A percentile compares a stretch with the other conserved stretches of the same genome.
Conservation (phyloP, 2,329 filamentous ascomycete genomes). For the Arthrinium phaeospermum region DNA sequence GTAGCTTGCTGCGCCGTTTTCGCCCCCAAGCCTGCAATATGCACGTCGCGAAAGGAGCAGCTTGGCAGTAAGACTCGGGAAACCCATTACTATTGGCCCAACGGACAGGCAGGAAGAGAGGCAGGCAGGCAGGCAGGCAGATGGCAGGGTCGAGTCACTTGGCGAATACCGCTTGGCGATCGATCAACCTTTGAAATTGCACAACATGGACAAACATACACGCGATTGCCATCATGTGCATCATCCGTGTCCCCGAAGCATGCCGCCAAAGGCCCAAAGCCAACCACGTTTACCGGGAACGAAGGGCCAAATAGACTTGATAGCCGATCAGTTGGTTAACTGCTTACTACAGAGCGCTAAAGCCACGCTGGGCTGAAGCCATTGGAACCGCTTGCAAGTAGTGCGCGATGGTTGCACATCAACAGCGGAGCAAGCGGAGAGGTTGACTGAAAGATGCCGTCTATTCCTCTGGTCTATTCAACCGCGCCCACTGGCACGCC, state of each 20-base stretch:
- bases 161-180: background rate
- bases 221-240: background rate
- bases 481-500: background rate
- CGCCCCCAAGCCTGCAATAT: background rate
- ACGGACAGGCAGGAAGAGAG: no score
- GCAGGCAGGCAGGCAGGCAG: background rate
- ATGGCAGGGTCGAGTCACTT: background rate
- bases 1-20: background rate
- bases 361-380: conserved; percentile 3
- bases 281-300: background rate
- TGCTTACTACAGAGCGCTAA: background rate
- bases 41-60: background rate
- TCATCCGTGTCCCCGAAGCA: background rate
- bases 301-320: background rate
- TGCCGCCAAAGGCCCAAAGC: background rate
- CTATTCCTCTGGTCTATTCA: background rate
- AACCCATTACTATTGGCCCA: background rate
- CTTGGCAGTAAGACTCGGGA: background rate
- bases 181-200: background rate
- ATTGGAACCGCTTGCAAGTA: background rate
- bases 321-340: background rate
- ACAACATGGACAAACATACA: background rate
- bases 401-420: conserved; percentile 2
- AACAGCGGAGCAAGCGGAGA: background rate
- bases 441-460: background rate